Conservation (phyloP, 306 rosid species). For the Vigna radiata region DNA sequence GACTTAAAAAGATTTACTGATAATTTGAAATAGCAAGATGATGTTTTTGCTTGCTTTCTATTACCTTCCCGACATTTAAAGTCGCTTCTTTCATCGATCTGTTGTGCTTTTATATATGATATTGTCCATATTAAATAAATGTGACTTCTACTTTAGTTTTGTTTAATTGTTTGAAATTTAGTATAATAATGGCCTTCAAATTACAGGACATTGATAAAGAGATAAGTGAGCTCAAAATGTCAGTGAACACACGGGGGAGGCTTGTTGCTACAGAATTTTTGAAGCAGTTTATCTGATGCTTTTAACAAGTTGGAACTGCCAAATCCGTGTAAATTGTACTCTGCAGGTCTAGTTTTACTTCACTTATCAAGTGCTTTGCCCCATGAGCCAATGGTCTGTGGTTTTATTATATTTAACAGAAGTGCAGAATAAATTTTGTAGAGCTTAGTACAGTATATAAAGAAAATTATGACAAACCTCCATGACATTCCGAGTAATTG, state of each 20-base stretch:
- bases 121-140: background rate
- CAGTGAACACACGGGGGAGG: constrained; percentile 95
- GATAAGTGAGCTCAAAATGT: constrained; percentile 94
- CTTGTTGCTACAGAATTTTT: constrained; percentile 95
- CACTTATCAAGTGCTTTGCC: constrained; percentile 20
- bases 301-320: constrained; percentile 23
- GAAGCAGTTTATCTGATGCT: constrained; percentile 82
- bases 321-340: constrained; percentile 48
- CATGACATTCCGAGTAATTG: background rate
- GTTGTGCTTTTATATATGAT: background rate
- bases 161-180: constrained; percentile 5
- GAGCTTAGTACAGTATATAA: constrained; percentile 31
- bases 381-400: constrained; percentile 27
- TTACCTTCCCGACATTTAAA: background rate
- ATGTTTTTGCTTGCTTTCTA: constrained; percentile 15
- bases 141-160: constrained; percentile 1
- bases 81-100: constrained; percentile 17
- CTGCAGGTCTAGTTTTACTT: constrained; percentile 36
- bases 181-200: constrained; percentile 22
- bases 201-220: constrained; percentile 95
- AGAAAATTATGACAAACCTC: constrained; percentile 32
- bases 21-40: constrained; percentile 14
- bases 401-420: constrained; percentile 4
- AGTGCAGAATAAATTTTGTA: constrained; percentile 36
- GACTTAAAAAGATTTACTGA: constrained; percentile 11